These are phyloP conservation scores for Platismatia glauca DNA, from an alignment of 495 filamentous ascomycete genomes.

Conservation along the genomic window DNA sequence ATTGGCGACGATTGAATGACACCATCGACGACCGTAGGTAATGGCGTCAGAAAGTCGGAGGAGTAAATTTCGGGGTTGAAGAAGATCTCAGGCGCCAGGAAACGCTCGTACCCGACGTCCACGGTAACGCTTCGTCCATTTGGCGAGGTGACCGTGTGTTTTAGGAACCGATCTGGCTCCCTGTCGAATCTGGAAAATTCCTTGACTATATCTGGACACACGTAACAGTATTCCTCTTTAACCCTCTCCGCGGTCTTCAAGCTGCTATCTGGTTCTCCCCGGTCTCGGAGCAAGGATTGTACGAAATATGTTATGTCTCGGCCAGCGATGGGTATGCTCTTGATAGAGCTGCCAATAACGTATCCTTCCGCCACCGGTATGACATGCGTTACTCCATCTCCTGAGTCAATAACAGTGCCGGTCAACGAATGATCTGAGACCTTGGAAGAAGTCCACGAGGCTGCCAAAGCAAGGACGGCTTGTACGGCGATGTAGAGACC, in stretches of 20 bases:
- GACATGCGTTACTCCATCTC: constrained; percentile 96
- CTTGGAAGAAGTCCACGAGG: constrained; percentile 97
- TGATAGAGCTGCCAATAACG: constrained; percentile 97
- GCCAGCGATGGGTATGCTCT: constrained; percentile 94
- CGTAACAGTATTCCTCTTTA: constrained; percentile 97
- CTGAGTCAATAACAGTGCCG: constrained; percentile 94
- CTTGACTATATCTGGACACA: constrained; percentile 96
- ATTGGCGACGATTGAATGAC: constrained; percentile 97
- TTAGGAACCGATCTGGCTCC: constrained; percentile 80
- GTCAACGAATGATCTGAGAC: constrained; percentile 95
- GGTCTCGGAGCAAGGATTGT: constrained; percentile 88
- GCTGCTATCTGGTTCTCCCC: constrained; percentile 91
- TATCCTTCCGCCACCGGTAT: constrained; percentile 98
- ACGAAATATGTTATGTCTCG: constrained; percentile 98
- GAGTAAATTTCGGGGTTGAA: constrained; percentile 99
- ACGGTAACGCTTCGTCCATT: constrained; percentile 76
- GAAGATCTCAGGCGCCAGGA: constrained; percentile 97
- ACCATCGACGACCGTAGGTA: constrained; percentile 86
- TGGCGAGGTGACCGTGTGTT: constrained; percentile 79
- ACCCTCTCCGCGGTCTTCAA: constrained; percentile 95
- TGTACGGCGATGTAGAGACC: constrained; percentile 98
- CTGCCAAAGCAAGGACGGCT: constrained; percentile 89
- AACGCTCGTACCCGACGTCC: constrained; percentile 95
- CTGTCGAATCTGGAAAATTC: constrained; percentile 88
- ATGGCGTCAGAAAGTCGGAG: constrained; percentile 91